These are phyloP conservation scores for Coemansia sp. DNA, from an alignment of 192 early-diverging fungal genomes.

Conservation along the genomic window DNA sequence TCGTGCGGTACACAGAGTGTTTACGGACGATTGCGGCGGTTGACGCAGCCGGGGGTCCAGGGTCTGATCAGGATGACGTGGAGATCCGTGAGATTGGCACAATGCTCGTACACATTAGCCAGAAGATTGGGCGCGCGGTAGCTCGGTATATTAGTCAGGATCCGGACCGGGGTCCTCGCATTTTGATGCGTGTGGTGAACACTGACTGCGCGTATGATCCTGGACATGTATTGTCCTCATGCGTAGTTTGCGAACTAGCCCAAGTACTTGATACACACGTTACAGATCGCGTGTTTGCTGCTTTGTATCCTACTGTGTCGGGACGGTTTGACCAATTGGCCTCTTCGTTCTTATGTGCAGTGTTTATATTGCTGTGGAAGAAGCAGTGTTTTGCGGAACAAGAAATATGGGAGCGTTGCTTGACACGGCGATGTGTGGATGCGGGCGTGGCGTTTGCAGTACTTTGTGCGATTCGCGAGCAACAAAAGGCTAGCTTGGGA, in stretches of 20 bases:
- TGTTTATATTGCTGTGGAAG: not conserved
- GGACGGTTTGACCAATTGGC: not conserved
- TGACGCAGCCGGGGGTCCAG: not conserved
- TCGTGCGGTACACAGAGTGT: not conserved
- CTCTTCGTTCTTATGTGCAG: not conserved
- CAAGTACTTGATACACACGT: not conserved
- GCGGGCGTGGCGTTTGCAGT: not conserved
- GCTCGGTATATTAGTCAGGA: not conserved
- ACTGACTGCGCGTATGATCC: slow-evolving; percentile 4
- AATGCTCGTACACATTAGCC: not conserved
- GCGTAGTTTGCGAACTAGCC: not conserved
- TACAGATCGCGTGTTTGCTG: not conserved
- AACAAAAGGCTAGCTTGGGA: not conserved
- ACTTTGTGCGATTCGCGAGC: not conserved
- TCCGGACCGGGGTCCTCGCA: not conserved
- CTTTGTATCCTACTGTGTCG: not conserved
- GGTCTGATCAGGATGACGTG: not conserved
- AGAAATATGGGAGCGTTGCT: not conserved
- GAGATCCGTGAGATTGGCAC: not conserved
- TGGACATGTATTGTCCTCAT: not conserved
- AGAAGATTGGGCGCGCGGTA: not conserved
- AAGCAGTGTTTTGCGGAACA: not conserved
- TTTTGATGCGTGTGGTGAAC: not conserved
- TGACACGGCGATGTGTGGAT: not conserved
- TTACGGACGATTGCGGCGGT: not conserved